Evolutionary conservation across 2,329 filamentous ascomycete species (phyloP).

Genomic region (Lachnellula occidentalis): DNA sequence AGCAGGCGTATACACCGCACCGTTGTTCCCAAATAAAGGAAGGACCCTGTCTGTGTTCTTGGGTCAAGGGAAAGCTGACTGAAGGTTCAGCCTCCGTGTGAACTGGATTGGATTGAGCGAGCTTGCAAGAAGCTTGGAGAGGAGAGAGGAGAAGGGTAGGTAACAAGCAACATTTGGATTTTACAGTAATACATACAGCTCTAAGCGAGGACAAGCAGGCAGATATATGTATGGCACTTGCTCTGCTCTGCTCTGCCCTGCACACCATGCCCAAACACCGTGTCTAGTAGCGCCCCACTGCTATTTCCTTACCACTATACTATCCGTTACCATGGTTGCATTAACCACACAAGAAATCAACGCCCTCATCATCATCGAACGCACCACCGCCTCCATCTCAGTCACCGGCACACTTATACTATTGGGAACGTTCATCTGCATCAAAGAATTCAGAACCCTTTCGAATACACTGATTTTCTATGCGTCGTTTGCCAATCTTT

Average conservation of each 20-base stretch:
- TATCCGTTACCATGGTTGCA: constrained; percentile 3
- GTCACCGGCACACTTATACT: constrained; percentile 65
- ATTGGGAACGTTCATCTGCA: constrained; percentile 63
- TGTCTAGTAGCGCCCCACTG: neutral
- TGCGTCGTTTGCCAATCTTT: constrained; percentile 55
- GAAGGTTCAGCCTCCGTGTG: no score
- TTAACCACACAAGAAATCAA: constrained; percentile 36
- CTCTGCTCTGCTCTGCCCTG: neutral
- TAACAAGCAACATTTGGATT: no score
- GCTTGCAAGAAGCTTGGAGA: no score
- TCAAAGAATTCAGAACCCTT: constrained; percentile 68
- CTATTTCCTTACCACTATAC: neutral
- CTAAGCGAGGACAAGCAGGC: no score
- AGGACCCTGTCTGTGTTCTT: no score
- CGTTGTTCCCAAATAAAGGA: no score
- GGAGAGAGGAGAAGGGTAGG: no score
- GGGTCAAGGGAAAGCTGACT: no score
- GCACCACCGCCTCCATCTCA: constrained; percentile 65
- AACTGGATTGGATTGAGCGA: no score
- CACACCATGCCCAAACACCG: neutral
- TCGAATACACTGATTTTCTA: constrained; percentile 66
- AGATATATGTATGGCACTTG: neutral
- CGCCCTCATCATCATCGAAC: constrained; percentile 58
- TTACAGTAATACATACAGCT: no score
- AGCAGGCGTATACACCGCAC: no score